A percentile compares a stretch with the other conserved stretches of the same genome.
Conservation (phyloP, 2,329 filamentous ascomycete species). For the Trichophyton rubrum region DNA sequence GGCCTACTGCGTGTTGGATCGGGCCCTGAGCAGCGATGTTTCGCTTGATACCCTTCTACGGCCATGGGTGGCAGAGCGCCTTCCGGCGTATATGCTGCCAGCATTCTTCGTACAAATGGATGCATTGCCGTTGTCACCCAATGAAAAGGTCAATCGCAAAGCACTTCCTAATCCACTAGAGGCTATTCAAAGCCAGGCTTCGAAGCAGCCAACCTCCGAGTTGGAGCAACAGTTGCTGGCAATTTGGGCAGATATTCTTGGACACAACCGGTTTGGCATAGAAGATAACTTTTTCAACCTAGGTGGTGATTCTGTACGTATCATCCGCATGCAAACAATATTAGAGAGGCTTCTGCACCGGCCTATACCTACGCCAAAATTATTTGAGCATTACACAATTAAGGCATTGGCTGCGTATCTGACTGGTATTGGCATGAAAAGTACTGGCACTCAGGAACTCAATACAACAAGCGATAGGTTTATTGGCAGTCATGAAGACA, state of each 20-base stretch:
- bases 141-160: constrained; percentile 26
- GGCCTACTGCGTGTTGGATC: constrained; percentile 1
- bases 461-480: background rate
- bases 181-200: background rate
- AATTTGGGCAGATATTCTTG: constrained; percentile 6
- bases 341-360: background rate
- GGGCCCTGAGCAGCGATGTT: background rate
- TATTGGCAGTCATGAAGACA: background rate
- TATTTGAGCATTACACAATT: constrained; percentile 5
- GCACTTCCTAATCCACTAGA: constrained; percentile 5
- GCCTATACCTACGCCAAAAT: background rate
- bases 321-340: constrained; percentile 1
- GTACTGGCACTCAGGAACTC: background rate
- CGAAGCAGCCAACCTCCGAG: background rate
- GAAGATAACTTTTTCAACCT: constrained; percentile 9
- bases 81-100: constrained; percentile 27
- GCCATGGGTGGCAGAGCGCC: constrained; percentile 7
- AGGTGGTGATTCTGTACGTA: constrained; percentile 9
- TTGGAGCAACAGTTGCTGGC: constrained; percentile 8
- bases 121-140: constrained; percentile 21
- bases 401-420: constrained; percentile 3
- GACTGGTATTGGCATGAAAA: background rate
- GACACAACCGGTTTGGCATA: constrained; percentile 3
- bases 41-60: constrained; percentile 1
- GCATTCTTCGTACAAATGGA: constrained; percentile 27